Evolutionary conservation across 352 stramenopile genomes (phyloP).

Genomic region (Globisporangium spiculum): DNA sequence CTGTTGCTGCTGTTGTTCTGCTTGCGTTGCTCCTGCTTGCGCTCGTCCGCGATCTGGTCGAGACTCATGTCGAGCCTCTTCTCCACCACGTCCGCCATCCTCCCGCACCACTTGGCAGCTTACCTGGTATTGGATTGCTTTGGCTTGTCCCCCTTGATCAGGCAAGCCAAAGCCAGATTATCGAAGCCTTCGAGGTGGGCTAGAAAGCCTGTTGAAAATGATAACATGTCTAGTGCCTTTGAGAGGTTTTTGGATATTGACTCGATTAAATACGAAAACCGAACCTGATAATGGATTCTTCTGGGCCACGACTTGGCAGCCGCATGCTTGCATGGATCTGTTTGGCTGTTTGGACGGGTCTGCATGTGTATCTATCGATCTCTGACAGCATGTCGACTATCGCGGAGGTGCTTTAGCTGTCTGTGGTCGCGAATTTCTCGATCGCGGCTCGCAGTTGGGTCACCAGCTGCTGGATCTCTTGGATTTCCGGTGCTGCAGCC

Average conservation of each 20-base stretch:
- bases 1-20: neutral
- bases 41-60: constrained; percentile 60
- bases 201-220: neutral
- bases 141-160: neutral
- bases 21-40: constrained; percentile 27
- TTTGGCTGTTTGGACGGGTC: neutral
- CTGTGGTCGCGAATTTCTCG: constrained; percentile 16
- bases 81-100: constrained; percentile 37
- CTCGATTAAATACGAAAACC: neutral
- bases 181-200: neutral
- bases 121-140: neutral
- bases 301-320: neutral
- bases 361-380: neutral
- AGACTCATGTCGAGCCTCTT: constrained; percentile 77
- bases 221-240: neutral
- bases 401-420: neutral
- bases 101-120: neutral
- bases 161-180: neutral
- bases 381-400: neutral
- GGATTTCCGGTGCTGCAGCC: constrained; percentile 27
- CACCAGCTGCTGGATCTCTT: constrained; percentile 43
- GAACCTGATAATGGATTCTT: neutral
- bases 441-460: constrained; percentile 29
- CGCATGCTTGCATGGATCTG: neutral
- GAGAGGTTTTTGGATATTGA: neutral